Percentiles rank a stretch among this genome's conserved stretches.
phyloP scores from a whole-genome alignment of 192 early-diverging fungal species.

The Umbelopsis ramanniana region DNA sequence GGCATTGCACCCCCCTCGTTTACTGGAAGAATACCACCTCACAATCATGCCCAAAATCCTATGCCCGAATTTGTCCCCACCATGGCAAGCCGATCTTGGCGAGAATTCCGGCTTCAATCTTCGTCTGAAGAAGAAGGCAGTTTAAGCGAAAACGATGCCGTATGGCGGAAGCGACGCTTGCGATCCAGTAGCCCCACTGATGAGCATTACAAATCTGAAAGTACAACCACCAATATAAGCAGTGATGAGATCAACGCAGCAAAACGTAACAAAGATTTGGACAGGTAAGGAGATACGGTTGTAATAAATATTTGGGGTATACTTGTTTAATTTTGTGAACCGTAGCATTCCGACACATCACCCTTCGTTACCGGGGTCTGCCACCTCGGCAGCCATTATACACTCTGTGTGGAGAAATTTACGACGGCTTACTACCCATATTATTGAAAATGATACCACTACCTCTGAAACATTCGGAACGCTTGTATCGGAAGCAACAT shows the following conservation, averaged over 20 bases:
- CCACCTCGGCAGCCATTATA: slow-evolving; percentile 37
- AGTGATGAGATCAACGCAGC: slow-evolving; percentile 21
- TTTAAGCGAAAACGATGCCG: slow-evolving; percentile 19
- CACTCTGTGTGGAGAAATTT: slow-evolving; percentile 36
- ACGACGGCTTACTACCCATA: slow-evolving; percentile 37
- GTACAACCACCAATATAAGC: not conserved
- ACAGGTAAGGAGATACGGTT: slow-evolving; percentile 28
- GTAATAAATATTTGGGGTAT: no score
- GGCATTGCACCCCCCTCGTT: slow-evolving; percentile 36
- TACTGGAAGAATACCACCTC: not conserved
- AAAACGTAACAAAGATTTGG: slow-evolving; percentile 19
- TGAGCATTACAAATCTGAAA: not conserved
- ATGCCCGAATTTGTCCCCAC: slow-evolving; percentile 20
- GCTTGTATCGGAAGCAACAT: slow-evolving; percentile 35
- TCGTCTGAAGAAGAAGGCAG: slow-evolving; percentile 13
- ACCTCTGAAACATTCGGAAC: slow-evolving; percentile 37
- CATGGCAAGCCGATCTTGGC: not conserved
- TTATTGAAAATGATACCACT: slow-evolving; percentile 42
- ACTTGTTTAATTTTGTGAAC: no score
- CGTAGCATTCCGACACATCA: slow-evolving; percentile 43
- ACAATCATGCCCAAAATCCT: not conserved
- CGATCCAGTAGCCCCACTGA: not conserved
- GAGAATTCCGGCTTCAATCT: not conserved
- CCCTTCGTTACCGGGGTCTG: slow-evolving; percentile 31
- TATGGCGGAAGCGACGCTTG: slow-evolving; percentile 6